Conservation (phyloP, 257 asterid genomes). For the Fraxinus americana region DNA sequence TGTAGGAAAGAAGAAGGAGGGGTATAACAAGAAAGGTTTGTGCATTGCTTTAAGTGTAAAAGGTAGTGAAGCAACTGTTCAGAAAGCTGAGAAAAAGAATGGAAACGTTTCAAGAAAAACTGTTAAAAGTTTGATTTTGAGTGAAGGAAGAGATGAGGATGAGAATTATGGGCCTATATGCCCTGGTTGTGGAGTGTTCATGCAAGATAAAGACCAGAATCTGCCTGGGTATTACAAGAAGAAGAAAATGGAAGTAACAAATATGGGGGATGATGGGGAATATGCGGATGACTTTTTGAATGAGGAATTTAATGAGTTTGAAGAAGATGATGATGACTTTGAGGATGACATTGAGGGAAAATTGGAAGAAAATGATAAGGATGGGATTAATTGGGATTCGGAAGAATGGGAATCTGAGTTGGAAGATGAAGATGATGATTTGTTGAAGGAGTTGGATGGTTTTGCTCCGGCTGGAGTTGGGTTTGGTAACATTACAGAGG, state of each 20-base stretch:
- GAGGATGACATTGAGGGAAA: slow-evolving; percentile 44
- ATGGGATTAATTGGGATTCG: slow-evolving; percentile 54
- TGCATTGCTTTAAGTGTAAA: slow-evolving; percentile 33
- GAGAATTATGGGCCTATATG: slow-evolving; percentile 70
- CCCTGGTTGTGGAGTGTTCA: slow-evolving; percentile 93
- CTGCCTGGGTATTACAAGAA: slow-evolving; percentile 73
- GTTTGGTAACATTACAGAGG: slow-evolving; percentile 87
- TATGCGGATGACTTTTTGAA: slow-evolving; percentile 32
- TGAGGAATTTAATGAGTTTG: slow-evolving; percentile 44
- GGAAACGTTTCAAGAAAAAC: slow-evolving; percentile 46
- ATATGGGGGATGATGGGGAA: slow-evolving; percentile 27
- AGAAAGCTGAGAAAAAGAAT: slow-evolving; percentile 36
- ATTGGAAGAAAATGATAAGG: slow-evolving; percentile 38
- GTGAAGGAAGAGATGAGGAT: slow-evolving; percentile 87
- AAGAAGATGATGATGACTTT: slow-evolving; percentile 48
- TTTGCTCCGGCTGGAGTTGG: slow-evolving; percentile 84
- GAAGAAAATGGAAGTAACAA: slow-evolving; percentile 39
- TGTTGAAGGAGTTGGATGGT: slow-evolving; percentile 69
- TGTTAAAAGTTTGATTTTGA: slow-evolving; percentile 54
- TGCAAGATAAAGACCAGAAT: slow-evolving; percentile 87
- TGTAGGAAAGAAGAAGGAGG: slow-evolving; percentile 30
- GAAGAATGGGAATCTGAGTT: slow-evolving; percentile 65
- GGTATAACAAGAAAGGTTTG: slow-evolving; percentile 27
- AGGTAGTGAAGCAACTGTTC: slow-evolving; percentile 46
- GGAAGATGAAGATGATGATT: slow-evolving; percentile 53